Conservation (phyloP, 2,329 filamentous ascomycete genomes). For the Phoma sp. region DNA sequence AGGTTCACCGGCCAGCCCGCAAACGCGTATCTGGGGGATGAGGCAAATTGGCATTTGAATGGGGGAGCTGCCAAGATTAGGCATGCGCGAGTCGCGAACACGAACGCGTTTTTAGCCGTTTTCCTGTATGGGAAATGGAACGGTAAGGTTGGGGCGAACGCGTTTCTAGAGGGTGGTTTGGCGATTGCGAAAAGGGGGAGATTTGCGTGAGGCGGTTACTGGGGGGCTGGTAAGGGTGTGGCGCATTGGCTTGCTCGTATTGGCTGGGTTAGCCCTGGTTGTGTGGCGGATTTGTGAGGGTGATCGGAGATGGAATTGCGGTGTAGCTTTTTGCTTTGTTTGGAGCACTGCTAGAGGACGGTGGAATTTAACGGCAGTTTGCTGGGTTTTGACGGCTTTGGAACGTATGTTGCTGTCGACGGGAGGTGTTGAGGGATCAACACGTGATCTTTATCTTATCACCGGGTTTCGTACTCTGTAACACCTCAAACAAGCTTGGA, state of each 20-base stretch:
- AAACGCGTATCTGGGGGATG: constrained; percentile 11
- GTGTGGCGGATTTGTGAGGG: constrained; percentile 6
- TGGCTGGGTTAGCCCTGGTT: constrained; percentile 18
- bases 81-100: constrained; percentile 7
- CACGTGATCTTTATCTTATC: constrained; percentile 19
- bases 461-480: not conserved
- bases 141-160: constrained; percentile 9
- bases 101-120: not conserved
- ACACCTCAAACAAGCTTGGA: not conserved
- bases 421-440: not conserved
- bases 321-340: constrained; percentile 14
- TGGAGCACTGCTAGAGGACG: not conserved
- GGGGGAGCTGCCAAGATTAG: constrained; percentile 1
- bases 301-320: constrained; percentile 14
- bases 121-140: not conserved
- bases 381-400: not conserved
- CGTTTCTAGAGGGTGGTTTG: constrained; percentile 20
- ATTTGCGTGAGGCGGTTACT: constrained; percentile 15
- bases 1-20: constrained; percentile 20
- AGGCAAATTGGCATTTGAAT: constrained; percentile 14
- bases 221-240: constrained; percentile 19
- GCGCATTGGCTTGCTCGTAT: constrained; percentile 23
- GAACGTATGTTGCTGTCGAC: not conserved
- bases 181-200: constrained; percentile 15
- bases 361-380: not conserved